These are phyloP conservation scores for Scutellaria minor DNA, from an alignment of 257 asterid species.

Conservation along the genomic window DNA sequence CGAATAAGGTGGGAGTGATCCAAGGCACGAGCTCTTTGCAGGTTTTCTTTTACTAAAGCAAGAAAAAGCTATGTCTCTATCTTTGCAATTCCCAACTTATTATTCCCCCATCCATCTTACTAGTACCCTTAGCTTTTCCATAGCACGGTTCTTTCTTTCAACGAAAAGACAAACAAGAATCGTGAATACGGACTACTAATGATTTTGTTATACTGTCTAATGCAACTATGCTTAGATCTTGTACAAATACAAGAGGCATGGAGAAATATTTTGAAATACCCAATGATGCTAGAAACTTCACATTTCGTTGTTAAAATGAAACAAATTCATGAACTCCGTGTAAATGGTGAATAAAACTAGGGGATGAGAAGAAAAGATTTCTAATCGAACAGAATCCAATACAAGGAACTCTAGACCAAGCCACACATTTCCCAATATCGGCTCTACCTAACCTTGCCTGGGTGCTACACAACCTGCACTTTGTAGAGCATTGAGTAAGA, in stretches of 20 bases:
- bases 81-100: conserved; percentile 43
- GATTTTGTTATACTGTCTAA: background rate
- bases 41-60: conserved; percentile 46
- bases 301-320: background rate
- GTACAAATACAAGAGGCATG: background rate
- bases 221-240: background rate
- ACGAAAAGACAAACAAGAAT: conserved; percentile 17
- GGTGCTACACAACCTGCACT: background rate
- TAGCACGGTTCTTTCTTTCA: conserved; percentile 11
- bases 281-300: background rate
- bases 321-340: background rate
- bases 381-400: background rate
- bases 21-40: conserved; percentile 45
- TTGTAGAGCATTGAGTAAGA: background rate
- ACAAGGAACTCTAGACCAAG: conserved; percentile 8
- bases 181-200: background rate
- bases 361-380: background rate
- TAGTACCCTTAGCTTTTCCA: conserved; percentile 33
- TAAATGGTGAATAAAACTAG: background rate
- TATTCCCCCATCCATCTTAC: background rate
- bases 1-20: conserved; percentile 48
- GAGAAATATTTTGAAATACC: background rate
- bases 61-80: conserved; percentile 25
- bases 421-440: no score
- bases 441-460: no score